Evolutionary conservation across 208 protist species (phyloP).

Genomic region (Zelonia costaricensis): DNA sequence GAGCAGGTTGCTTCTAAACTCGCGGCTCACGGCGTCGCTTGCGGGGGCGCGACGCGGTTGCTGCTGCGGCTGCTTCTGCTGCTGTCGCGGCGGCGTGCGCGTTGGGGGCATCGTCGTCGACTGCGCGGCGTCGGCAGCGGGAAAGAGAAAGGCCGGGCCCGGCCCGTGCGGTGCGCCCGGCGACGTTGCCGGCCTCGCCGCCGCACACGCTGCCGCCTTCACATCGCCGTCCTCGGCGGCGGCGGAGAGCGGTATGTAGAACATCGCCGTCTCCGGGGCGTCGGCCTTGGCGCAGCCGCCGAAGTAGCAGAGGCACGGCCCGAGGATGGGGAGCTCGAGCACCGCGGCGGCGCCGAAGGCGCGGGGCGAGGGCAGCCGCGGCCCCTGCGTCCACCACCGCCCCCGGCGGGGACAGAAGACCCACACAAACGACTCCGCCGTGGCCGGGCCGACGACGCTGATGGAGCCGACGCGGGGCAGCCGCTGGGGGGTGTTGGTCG

Average conservation of each 20-base stretch:
- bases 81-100: too few relatives aligned
- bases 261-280: slow-evolving; percentile 48
- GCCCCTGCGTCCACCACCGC: slow-evolving; percentile 27
- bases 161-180: not conserved
- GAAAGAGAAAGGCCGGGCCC: too few relatives aligned
- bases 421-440: slow-evolving; percentile 45
- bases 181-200: not conserved
- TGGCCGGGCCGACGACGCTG: slow-evolving; percentile 17
- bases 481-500: slow-evolving; percentile 17
- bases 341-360: slow-evolving; percentile 39
- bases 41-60: too few relatives aligned
- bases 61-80: too few relatives aligned
- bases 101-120: too few relatives aligned
- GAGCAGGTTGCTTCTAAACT: too few relatives aligned
- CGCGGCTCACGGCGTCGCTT: too few relatives aligned
- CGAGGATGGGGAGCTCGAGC: slow-evolving; percentile 35
- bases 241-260: slow-evolving; percentile 41
- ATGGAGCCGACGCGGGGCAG: slow-evolving; percentile 21
- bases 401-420: slow-evolving; percentile 39
- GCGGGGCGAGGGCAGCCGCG: slow-evolving; percentile 38
- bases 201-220: not conserved
- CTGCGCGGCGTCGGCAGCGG: too few relatives aligned
- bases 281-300: slow-evolving; percentile 44
- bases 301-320: slow-evolving; percentile 49
- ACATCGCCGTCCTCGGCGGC: not conserved